These are phyloP conservation scores for Penicillium bovifimosum DNA, from an alignment of 495 filamentous ascomycete species.

Conservation along the genomic window DNA sequence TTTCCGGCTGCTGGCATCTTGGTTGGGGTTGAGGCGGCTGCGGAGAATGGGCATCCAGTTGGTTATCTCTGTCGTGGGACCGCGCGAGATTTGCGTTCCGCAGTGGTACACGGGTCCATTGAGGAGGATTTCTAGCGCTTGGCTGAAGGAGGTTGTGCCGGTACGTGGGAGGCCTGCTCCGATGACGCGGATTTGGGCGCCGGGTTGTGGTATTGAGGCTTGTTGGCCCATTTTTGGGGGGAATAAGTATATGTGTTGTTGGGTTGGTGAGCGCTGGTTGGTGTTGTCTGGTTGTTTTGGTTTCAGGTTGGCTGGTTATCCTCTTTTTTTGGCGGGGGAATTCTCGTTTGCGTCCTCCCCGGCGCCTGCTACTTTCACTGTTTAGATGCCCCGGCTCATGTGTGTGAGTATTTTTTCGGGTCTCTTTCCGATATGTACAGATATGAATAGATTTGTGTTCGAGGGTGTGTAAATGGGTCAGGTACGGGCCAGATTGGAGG, in stretches of 20 bases:
- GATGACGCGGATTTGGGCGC: conserved; percentile 36
- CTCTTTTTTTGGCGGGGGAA: not conserved
- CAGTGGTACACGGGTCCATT: conserved; percentile 22
- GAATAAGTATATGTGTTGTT: not conserved
- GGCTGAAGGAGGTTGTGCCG: conserved; percentile 43
- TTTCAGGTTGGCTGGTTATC: not conserved
- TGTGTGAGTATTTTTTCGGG: not conserved
- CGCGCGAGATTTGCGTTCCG: conserved; percentile 16
- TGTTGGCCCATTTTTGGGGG: conserved; percentile 21
- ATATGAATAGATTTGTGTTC: not conserved
- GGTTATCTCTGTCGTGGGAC: conserved; percentile 9
- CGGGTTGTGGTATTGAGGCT: conserved; percentile 12
- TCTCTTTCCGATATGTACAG: not conserved
- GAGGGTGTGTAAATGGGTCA: not conserved
- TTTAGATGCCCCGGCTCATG: not conserved
- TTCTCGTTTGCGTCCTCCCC: not conserved
- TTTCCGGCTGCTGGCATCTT: not conserved
- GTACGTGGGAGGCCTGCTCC: conserved; percentile 45
- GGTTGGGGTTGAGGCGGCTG: not conserved
- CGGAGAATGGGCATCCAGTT: conserved; percentile 9
- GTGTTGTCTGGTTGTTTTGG: not conserved
- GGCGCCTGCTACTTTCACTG: not conserved
- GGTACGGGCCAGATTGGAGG: not conserved
- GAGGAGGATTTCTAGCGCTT: conserved; percentile 39
- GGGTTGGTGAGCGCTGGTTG: not conserved